These are phyloP conservation scores for Ganoderma lingzhi DNA, from an alignment of 1,284 basidiomycete species.

Conservation along the genomic window DNA sequence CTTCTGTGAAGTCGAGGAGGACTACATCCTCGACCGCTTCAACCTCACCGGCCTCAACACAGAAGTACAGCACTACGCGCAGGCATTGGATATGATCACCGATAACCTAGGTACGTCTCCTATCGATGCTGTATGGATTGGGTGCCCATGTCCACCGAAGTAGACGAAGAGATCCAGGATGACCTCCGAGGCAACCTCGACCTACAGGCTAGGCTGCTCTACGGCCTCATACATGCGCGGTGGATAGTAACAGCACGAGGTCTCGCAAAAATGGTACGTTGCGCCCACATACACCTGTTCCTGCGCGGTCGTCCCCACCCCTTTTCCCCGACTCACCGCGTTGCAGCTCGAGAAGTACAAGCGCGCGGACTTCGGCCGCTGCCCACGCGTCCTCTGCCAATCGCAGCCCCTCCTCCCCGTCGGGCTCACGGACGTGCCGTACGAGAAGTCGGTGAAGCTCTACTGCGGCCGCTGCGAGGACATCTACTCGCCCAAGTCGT, in stretches of 20 bases:
- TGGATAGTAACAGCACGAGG: slow-evolving; percentile 97
- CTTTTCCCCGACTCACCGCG: slow-evolving; percentile 13
- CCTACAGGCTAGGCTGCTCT: slow-evolving; percentile 88
- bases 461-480: slow-evolving; percentile 98
- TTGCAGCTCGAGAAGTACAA: slow-evolving; percentile 94
- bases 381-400: slow-evolving; percentile 93
- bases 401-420: slow-evolving; percentile 94
- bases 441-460: slow-evolving; percentile 96
- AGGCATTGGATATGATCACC: slow-evolving; percentile 96
- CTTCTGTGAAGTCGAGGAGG: slow-evolving; percentile 99
- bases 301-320: neutral
- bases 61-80: slow-evolving; percentile 94
- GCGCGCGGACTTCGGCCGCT: slow-evolving; percentile 95
- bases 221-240: slow-evolving; percentile 95
- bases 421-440: slow-evolving; percentile 92
- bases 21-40: slow-evolving; percentile 98
- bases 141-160: neutral
- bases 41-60: slow-evolving; percentile 97
- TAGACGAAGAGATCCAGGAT: slow-evolving; percentile 84
- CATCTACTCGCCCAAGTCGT: slow-evolving; percentile 94
- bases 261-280: slow-evolving; percentile 92
- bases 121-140: neutral
- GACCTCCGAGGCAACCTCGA: slow-evolving; percentile 86
- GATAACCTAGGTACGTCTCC: slow-evolving; percentile 84
- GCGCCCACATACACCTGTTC: neutral